A percentile compares a stretch with the other conserved stretches of the same genome.
Evolutionary conservation across 306 rosid genomes (phyloP).

Genomic region (Cajanus cajan): DNA sequence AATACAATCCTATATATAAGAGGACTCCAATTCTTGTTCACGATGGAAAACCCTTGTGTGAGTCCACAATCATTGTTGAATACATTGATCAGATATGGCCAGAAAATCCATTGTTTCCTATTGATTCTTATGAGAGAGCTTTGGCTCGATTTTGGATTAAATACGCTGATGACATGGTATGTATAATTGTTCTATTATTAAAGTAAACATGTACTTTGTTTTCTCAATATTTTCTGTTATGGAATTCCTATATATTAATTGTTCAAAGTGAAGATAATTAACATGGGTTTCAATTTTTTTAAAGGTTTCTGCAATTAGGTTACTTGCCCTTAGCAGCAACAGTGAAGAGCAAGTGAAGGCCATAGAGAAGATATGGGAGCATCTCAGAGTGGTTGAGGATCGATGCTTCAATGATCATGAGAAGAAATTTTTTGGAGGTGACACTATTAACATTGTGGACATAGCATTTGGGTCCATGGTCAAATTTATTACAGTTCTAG

Average conservation of each 20-base stretch:
- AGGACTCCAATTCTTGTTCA: conserved; percentile 58
- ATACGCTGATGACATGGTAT: conserved; percentile 33
- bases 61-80: conserved; percentile 51
- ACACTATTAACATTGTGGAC: conserved; percentile 35
- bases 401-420: neutral
- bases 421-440: conserved; percentile 36
- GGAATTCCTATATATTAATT: neutral
- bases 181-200: too few species aligned
- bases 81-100: conserved; percentile 59
- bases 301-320: neutral
- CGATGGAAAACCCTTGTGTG: conserved; percentile 48
- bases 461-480: conserved; percentile 24
- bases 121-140: conserved; percentile 45
- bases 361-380: conserved; percentile 4
- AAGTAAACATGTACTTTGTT: neutral
- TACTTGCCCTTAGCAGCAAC: neutral
- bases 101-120: conserved; percentile 40
- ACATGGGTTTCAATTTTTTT: neutral
- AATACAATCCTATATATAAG: conserved; percentile 54
- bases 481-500: neutral
- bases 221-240: neutral
- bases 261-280: neutral
- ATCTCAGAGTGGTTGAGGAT: conserved; percentile 25
- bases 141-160: conserved; percentile 50
- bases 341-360: conserved; percentile 22